phyloP scores from a whole-genome alignment of 495 filamentous ascomycete species.

The Penicillium flavigenum region DNA sequence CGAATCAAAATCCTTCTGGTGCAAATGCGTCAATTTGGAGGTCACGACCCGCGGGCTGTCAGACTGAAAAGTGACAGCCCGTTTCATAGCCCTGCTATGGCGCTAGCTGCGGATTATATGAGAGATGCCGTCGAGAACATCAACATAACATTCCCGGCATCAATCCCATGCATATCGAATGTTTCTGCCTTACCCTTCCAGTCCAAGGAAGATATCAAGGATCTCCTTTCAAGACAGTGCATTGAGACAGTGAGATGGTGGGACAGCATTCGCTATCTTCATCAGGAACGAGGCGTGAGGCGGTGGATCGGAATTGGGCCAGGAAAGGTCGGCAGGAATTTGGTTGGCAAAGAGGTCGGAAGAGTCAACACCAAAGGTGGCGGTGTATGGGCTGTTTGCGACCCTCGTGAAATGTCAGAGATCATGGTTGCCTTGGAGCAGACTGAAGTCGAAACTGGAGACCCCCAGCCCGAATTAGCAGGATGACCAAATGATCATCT shows the following conservation, averaged over 20 bases:
- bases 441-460: constrained; percentile 56
- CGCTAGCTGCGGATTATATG: constrained; percentile 74
- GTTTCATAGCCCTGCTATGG: constrained; percentile 93
- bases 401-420: constrained; percentile 77
- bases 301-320: constrained; percentile 94
- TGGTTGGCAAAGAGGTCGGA: constrained; percentile 94
- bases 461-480: neutral
- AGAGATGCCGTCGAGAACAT: constrained; percentile 56
- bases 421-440: constrained; percentile 70
- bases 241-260: constrained; percentile 93
- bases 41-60: constrained; percentile 89
- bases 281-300: constrained; percentile 78
- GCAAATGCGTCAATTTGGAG: constrained; percentile 87
- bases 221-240: constrained; percentile 71
- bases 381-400: constrained; percentile 89
- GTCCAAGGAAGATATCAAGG: constrained; percentile 68
- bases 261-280: constrained; percentile 85
- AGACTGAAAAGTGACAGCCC: constrained; percentile 84
- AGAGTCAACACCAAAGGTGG: constrained; percentile 79
- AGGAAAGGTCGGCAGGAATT: constrained; percentile 88
- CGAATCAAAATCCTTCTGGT: constrained; percentile 81
- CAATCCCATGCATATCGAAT: constrained; percentile 80
- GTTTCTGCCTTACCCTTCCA: constrained; percentile 76
- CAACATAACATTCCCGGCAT: constrained; percentile 69
- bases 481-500: neutral